These are phyloP conservation scores for Purpureocillium lavendulum DNA, from an alignment of 2,329 filamentous ascomycete genomes.

Conservation along the genomic window DNA sequence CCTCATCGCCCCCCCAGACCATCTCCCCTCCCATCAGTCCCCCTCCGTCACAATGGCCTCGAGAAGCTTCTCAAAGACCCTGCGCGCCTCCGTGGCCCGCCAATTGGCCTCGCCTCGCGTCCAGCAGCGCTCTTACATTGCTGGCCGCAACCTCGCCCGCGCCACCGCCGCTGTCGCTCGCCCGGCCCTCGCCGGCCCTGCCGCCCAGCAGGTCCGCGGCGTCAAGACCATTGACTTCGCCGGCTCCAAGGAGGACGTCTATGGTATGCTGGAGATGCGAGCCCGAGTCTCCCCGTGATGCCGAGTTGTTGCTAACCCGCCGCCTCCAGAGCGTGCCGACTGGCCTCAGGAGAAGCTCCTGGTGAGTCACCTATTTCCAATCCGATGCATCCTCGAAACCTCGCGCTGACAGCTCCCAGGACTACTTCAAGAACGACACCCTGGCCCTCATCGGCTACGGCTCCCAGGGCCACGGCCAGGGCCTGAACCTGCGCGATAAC, in stretches of 20 bases:
- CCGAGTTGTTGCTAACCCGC: conserved; percentile 8
- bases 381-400: background rate
- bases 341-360: conserved; percentile 98
- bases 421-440: conserved; percentile 99
- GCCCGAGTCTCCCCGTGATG: background rate
- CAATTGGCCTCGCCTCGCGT: conserved; percentile 53
- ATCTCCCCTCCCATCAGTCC: conserved; percentile 5
- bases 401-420: conserved; percentile 38
- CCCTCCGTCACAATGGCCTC: conserved; percentile 59
- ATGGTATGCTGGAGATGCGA: conserved; percentile 48
- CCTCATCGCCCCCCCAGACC: conserved; percentile 11
- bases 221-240: conserved; percentile 99
- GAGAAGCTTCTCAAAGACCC: conserved; percentile 61
- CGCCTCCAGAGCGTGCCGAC: conserved; percentile 75
- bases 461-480: conserved; percentile 97
- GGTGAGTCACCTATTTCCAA: conserved; percentile 48
- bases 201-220: conserved; percentile 72
- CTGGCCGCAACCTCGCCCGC: conserved; percentile 48
- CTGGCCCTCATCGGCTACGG: conserved; percentile 98
- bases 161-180: conserved; percentile 40
- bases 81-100: conserved; percentile 55
- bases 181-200: conserved; percentile 38
- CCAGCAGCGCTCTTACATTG: conserved; percentile 56
- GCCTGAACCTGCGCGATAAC: conserved; percentile 99
- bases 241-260: conserved; percentile 88